Percentiles rank a stretch among this genome's conserved stretches.
Evolutionary conservation across 1,284 basidiomycete species (phyloP).

Genomic region (Cutaneotrichosporon curvatum): DNA sequence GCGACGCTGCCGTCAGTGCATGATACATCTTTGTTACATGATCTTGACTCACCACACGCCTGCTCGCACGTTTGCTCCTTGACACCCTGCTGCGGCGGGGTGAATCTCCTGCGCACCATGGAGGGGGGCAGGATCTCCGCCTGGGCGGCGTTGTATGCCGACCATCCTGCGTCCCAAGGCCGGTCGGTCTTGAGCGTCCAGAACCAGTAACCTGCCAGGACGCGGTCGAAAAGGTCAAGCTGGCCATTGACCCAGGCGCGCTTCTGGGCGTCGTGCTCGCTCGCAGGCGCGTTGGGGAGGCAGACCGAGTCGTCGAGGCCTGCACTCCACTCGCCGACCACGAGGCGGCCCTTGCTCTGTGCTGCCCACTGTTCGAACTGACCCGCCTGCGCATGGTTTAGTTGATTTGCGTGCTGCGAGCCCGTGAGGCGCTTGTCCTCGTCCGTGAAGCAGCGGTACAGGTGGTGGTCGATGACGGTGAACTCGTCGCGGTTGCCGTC

Average conservation of each 20-base stretch:
- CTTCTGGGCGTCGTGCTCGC: conserved; percentile 51
- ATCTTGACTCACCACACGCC: conserved; percentile 48
- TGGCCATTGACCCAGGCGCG: conserved; percentile 60
- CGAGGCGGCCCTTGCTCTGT: conserved; percentile 53
- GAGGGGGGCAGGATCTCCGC: conserved; percentile 57
- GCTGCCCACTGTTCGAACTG: conserved; percentile 12
- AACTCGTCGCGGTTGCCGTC: conserved; percentile 49
- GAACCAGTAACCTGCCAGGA: conserved; percentile 72
- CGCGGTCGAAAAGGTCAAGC: conserved; percentile 59
- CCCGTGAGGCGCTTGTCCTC: conserved; percentile 57
- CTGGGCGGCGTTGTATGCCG: conserved; percentile 61
- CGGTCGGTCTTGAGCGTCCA: conserved; percentile 80
- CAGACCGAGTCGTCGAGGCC: conserved; percentile 65
- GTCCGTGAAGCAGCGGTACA: conserved; percentile 61
- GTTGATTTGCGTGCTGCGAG: conserved; percentile 52
- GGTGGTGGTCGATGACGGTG: conserved; percentile 70
- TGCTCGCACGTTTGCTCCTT: conserved; percentile 39
- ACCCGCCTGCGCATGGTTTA: conserved; percentile 21
- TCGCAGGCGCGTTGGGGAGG: conserved; percentile 47
- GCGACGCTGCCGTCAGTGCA: conserved; percentile 47
- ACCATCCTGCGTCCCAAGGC: conserved; percentile 68
- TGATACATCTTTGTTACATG: neutral
- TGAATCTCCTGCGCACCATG: conserved; percentile 41
- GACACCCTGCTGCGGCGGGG: conserved; percentile 27
- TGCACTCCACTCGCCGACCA: conserved; percentile 80